Evolutionary conservation across 2,329 filamentous ascomycete species (phyloP).

Genomic region (Ilyonectria mors-panacis): DNA sequence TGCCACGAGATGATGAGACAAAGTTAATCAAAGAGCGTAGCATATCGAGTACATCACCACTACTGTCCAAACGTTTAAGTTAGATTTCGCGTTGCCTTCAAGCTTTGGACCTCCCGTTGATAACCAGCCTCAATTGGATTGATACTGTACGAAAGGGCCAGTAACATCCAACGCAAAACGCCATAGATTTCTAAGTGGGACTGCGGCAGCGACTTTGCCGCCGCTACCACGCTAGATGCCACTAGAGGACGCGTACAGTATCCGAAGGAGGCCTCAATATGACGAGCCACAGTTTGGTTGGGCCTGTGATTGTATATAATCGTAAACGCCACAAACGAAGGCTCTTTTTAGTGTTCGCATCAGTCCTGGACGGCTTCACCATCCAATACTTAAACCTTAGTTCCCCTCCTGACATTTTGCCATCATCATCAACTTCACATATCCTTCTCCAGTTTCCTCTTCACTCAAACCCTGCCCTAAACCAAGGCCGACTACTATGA

Average conservation of each 20-base stretch:
- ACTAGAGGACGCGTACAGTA: neutral
- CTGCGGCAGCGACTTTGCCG: neutral
- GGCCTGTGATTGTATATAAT: neutral
- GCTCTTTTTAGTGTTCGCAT: neutral
- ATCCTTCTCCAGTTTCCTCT: neutral
- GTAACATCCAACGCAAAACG: neutral
- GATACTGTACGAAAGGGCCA: neutral
- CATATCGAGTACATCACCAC: neutral
- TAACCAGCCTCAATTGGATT: neutral
- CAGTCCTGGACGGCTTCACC: neutral
- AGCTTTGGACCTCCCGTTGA: neutral
- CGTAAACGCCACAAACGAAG: neutral
- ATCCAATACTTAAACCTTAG: neutral
- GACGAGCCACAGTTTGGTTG: neutral
- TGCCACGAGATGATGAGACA: neutral
- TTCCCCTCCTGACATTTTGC: too few species aligned
- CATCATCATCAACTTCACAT: neutral
- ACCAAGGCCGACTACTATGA: neutral
- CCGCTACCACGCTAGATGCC: neutral
- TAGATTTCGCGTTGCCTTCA: neutral
- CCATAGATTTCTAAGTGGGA: too few species aligned
- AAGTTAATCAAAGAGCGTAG: neutral
- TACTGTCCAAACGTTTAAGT: neutral
- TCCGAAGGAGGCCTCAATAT: neutral
- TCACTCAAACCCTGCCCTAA: neutral